Evolutionary conservation across 441 rosid genomes (phyloP).

Genomic region (Pelargonium australe): DNA sequence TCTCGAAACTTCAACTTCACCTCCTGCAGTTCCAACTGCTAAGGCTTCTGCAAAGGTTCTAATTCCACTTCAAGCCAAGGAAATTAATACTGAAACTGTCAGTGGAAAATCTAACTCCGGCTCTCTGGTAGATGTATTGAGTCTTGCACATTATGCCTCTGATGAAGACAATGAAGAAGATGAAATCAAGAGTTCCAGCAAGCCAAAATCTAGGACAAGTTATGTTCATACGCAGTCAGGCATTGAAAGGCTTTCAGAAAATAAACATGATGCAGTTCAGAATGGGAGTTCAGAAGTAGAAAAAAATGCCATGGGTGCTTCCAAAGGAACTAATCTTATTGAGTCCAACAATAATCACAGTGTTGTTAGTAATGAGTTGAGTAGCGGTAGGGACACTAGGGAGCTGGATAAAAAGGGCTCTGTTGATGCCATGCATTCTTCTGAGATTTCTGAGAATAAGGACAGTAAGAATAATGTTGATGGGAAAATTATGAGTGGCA

Average conservation of each 20-base stretch:
- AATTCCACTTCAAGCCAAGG: slow-evolving; percentile 39
- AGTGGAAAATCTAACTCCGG: slow-evolving; percentile 52
- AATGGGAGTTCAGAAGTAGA: slow-evolving; percentile 33
- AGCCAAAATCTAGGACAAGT: slow-evolving; percentile 29
- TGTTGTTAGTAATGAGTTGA: slow-evolving; percentile 13
- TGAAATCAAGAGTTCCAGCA: slow-evolving; percentile 41
- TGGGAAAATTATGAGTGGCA: slow-evolving; percentile 22
- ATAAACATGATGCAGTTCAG: slow-evolving; percentile 26
- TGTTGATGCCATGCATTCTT: slow-evolving; percentile 22
- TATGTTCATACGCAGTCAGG: slow-evolving; percentile 29
- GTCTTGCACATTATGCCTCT: slow-evolving; percentile 87
- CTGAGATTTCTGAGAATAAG: slow-evolving; percentile 24
- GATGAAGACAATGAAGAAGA: slow-evolving; percentile 51
- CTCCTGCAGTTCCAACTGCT: slow-evolving; percentile 28
- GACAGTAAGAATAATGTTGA: slow-evolving; percentile 26
- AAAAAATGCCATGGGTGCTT: slow-evolving; percentile 28
- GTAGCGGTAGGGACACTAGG: slow-evolving; percentile 24
- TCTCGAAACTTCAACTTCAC: slow-evolving; percentile 16
- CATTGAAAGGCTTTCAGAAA: slow-evolving; percentile 31
- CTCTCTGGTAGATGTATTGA: slow-evolving; percentile 65
- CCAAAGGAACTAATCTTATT: slow-evolving; percentile 12
- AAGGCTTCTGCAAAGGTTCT: slow-evolving; percentile 48
- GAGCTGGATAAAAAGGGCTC: slow-evolving; percentile 11
- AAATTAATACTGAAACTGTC: slow-evolving; percentile 30
- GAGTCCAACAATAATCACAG: slow-evolving; percentile 21